Base-by-base conservation (phyloP, 2,329 filamentous ascomycete species). In the Helminthosporium solani region DNA sequence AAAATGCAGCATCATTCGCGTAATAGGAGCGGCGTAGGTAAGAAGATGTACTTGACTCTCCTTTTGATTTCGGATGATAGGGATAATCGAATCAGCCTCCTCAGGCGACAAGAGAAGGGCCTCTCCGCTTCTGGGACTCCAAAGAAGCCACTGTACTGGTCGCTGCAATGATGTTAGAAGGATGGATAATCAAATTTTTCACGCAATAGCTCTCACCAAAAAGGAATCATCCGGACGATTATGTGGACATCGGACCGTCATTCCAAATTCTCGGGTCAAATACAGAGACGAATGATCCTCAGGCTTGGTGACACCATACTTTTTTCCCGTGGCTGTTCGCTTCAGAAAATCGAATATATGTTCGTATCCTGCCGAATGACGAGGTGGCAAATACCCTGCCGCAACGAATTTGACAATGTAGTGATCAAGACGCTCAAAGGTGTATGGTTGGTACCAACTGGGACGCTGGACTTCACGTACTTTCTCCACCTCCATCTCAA, bases 71-170 rank as follows among this genome's bases (percentile, higher is more conserved):
- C 34, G 15, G 31, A 85, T 51, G 0, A 73, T 49, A 0, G 73
- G 72, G 2, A 87, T 72, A 0, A 86, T 52, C 0, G 57, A 36
- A 44, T 87, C 81, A 0, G 77, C 82, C 59, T 88, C 85, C 52
- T 87, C 84, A 0, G 83, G 80, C 21, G 80, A 81, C 1, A 87
- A 57, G 2, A 87, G 61, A 0, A 88, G 50, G 0, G 77, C 84
- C 0, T 71, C 76, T 7, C 78, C 57, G 0, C 69, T 68, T 0
- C 53, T n/a, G 0, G 54, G 53, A 47, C 76, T 80, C 76, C 78
- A 85, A 0, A 87, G 62, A 2, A 88, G 58, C 83, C 82, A 88
- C 20, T 83, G 78, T 0, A 85, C 79, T 0, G 78, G 66, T 1
- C 77, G 73, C n/a, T n/a, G n/a, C n/a, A n/a, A n/a, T n/a, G n/a